Evolutionary conservation across 1,284 basidiomycete species (phyloP).

Genomic region (Peniophora sp.): DNA sequence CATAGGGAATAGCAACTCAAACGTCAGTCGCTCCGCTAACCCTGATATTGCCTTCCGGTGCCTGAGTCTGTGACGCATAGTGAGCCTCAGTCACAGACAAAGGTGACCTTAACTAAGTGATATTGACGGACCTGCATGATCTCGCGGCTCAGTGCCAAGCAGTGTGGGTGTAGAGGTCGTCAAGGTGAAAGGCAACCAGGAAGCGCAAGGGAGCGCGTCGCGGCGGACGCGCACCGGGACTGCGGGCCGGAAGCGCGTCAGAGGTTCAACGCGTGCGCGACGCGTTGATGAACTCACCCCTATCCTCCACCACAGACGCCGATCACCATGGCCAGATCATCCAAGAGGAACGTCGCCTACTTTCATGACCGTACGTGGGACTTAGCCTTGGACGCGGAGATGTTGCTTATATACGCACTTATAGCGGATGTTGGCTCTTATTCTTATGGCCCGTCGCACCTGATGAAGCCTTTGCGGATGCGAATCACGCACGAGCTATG

Average conservation of each 20-base stretch:
- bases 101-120: no score
- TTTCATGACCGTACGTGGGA: not conserved
- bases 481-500: constrained; percentile 90
- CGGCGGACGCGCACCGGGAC: not conserved
- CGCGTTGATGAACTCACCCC: not conserved
- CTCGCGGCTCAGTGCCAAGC: no score
- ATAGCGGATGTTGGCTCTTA: constrained; percentile 77
- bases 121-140: no score
- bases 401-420: not conserved
- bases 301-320: not conserved
- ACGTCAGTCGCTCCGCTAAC: no score
- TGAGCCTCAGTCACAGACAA: no score
- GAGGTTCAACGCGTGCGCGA: not conserved
- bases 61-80: no score
- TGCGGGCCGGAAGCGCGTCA: not conserved
- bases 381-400: not conserved
- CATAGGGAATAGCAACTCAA: no score
- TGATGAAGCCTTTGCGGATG: constrained; percentile 95
- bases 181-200: no score
- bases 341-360: not conserved
- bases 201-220: no score
- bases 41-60: no score
- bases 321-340: not conserved
- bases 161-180: no score
- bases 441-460: constrained; percentile 83